phyloP scores from a whole-genome alignment of 1,284 basidiomycete species.

The Lentinus polychrous region DNA sequence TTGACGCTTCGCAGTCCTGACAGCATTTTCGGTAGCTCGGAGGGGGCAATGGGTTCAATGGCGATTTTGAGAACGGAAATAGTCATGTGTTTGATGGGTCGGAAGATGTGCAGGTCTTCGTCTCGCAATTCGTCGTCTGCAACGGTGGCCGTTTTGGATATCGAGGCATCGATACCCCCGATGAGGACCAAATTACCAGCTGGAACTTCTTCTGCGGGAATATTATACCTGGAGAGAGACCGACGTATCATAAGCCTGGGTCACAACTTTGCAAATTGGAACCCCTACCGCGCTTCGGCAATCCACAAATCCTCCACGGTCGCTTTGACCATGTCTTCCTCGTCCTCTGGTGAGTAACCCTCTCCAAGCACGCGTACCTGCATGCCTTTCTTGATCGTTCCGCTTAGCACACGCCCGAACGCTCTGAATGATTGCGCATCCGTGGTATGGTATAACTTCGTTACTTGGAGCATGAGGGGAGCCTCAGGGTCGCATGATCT shows the following conservation, averaged over 20 bases:
- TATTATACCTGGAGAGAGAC: constrained; percentile 77
- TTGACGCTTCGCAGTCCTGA: constrained; percentile 95
- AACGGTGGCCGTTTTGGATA: constrained; percentile 92
- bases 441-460: constrained; percentile 92
- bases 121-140: constrained; percentile 69
- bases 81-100: constrained; percentile 93
- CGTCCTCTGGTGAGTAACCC: constrained; percentile 94
- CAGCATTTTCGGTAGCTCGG: constrained; percentile 98
- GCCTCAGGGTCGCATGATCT: constrained; percentile 78
- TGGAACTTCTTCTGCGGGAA: constrained; percentile 82
- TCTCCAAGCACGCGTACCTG: constrained; percentile 96
- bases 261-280: constrained; percentile 4
- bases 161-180: constrained; percentile 89
- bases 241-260: constrained; percentile 8
- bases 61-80: constrained; percentile 98
- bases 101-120: constrained; percentile 92
- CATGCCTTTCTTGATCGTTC: constrained; percentile 79
- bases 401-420: constrained; percentile 91
- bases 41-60: constrained; percentile 96
- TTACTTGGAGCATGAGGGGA: constrained; percentile 87
- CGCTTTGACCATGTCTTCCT: constrained; percentile 95
- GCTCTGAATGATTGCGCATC: constrained; percentile 96
- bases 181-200: constrained; percentile 93
- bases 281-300: constrained; percentile 73
- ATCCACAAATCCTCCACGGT: constrained; percentile 87